Conservation (phyloP, 768 basidiomycete genomes). For the Neoboletus brunneissimus region DNA sequence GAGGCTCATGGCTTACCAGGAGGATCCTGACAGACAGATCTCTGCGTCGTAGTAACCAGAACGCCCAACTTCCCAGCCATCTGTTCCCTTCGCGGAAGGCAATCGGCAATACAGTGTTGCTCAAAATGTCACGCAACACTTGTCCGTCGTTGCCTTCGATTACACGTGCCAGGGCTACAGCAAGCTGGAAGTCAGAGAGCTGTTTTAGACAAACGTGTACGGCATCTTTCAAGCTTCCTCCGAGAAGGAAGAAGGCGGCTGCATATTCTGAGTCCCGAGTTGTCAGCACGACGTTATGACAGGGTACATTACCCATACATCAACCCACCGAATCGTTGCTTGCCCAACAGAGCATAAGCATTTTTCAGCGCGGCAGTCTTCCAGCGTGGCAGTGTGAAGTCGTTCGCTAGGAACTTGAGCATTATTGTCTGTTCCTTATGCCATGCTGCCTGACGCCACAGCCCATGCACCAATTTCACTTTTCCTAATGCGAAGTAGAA, state of each 20-base stretch:
- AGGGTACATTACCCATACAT: not conserved
- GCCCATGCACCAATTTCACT: constrained; percentile 84
- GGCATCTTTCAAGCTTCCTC: constrained; percentile 84
- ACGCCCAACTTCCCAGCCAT: constrained; percentile 94
- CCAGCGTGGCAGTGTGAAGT: constrained; percentile 84
- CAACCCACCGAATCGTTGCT: constrained; percentile 82
- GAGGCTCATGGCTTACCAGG: constrained; percentile 52
- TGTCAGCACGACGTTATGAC: constrained; percentile 2
- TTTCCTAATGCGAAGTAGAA: constrained; percentile 96
- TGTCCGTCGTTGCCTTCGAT: constrained; percentile 84
- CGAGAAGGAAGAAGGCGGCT: constrained; percentile 96
- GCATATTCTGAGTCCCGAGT: constrained; percentile 73
- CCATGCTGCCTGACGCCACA: constrained; percentile 95
- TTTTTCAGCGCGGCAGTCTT: constrained; percentile 94
- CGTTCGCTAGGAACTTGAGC: constrained; percentile 90
- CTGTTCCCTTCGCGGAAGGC: constrained; percentile 88
- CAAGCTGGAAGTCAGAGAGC: constrained; percentile 86
- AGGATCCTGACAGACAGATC: constrained; percentile 90
- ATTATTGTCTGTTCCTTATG: constrained; percentile 86
- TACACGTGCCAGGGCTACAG: constrained; percentile 80
- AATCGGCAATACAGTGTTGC: constrained; percentile 71
- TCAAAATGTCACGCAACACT: constrained; percentile 66
- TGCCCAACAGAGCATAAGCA: constrained; percentile 87
- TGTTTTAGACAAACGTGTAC: constrained; percentile 88
- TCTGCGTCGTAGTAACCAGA: constrained; percentile 86